These are phyloP conservation scores for Cytospora piceae DNA, from an alignment of 2,329 filamentous ascomycete genomes.

Conservation along the genomic window DNA sequence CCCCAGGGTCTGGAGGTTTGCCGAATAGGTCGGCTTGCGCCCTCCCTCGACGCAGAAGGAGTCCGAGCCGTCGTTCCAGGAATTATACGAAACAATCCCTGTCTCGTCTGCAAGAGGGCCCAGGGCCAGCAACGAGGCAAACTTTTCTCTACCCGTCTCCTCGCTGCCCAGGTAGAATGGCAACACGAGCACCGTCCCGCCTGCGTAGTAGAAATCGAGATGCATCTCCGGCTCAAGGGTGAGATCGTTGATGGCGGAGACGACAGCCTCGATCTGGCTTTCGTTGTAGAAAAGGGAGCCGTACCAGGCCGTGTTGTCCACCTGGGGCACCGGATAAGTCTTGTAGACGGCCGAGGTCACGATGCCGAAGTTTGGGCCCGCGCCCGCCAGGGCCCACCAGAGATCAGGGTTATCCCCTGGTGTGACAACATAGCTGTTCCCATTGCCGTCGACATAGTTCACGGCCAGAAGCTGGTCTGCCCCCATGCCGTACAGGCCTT, in stretches of 20 bases:
- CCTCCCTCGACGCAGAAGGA: slow-evolving; percentile 42
- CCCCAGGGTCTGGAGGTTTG: slow-evolving; percentile 40
- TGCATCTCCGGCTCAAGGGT: slow-evolving; percentile 18
- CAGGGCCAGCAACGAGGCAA: slow-evolving; percentile 41
- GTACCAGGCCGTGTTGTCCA: slow-evolving; percentile 45
- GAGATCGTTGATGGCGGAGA: slow-evolving; percentile 43
- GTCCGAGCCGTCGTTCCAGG: slow-evolving; percentile 45
- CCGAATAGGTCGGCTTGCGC: slow-evolving; percentile 45
- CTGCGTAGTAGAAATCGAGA: slow-evolving; percentile 16
- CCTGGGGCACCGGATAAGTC: slow-evolving; percentile 47
- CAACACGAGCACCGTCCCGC: slow-evolving; percentile 7
- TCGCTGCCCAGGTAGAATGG: slow-evolving; percentile 39
- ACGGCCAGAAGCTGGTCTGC: slow-evolving; percentile 20
- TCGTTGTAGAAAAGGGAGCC: slow-evolving; percentile 45
- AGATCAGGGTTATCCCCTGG: slow-evolving; percentile 46
- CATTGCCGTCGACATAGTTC: slow-evolving; percentile 9
- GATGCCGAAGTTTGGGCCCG: slow-evolving; percentile 63
- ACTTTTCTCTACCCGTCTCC: slow-evolving; percentile 38
- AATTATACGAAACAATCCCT: slow-evolving; percentile 40
- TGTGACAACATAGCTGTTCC: slow-evolving; percentile 34
- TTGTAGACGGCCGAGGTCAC: slow-evolving; percentile 52
- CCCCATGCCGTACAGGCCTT: slow-evolving; percentile 14
- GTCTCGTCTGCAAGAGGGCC: slow-evolving; percentile 37
- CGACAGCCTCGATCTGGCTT: slow-evolving; percentile 50
- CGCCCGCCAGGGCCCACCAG: slow-evolving; percentile 60